Evolutionary conservation across 2,329 filamentous ascomycete species (phyloP).

Genomic region (Escovopsis sp.): DNA sequence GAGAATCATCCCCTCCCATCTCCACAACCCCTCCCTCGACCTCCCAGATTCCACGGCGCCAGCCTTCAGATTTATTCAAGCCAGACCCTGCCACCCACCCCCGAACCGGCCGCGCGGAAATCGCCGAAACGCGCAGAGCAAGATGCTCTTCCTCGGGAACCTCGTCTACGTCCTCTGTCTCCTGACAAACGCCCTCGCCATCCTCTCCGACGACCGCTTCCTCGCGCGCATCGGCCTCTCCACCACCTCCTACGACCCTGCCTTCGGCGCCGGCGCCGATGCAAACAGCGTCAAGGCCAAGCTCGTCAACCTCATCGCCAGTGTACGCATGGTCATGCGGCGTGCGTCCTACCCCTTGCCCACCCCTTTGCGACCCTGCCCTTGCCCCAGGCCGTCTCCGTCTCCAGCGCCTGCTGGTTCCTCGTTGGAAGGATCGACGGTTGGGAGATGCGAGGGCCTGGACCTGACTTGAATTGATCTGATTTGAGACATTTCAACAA

Average conservation of each 20-base stretch:
- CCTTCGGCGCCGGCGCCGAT: conserved; percentile 60
- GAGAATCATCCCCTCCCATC: neutral
- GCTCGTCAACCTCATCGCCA: conserved; percentile 78
- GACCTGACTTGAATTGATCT: neutral
- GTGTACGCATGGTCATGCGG: conserved; percentile 82
- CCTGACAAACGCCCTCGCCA: conserved; percentile 82
- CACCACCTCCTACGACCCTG: conserved; percentile 52
- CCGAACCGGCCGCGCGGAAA: neutral
- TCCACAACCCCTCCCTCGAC: too few relatives aligned
- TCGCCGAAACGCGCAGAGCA: conserved; percentile 5
- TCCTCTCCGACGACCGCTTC: conserved; percentile 90
- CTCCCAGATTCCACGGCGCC: too few relatives aligned
- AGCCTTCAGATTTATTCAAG: neutral
- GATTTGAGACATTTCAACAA: neutral
- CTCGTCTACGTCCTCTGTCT: conserved; percentile 70
- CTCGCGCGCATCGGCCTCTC: conserved; percentile 75
- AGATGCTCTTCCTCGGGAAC: conserved; percentile 56
- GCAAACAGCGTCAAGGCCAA: conserved; percentile 66
- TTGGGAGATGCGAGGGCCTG: neutral
- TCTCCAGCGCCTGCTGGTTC: too few relatives aligned
- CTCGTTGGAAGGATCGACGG: neutral
- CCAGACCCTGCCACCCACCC: neutral
- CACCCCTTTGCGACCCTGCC: neutral
- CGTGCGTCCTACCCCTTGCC: conserved; percentile 35
- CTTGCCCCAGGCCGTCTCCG: too few relatives aligned